Percentiles rank a stretch among this genome's conserved stretches.
Evolutionary conservation across 805 yeast species (phyloP).

Genomic region (Ogataea zsoltii): DNA sequence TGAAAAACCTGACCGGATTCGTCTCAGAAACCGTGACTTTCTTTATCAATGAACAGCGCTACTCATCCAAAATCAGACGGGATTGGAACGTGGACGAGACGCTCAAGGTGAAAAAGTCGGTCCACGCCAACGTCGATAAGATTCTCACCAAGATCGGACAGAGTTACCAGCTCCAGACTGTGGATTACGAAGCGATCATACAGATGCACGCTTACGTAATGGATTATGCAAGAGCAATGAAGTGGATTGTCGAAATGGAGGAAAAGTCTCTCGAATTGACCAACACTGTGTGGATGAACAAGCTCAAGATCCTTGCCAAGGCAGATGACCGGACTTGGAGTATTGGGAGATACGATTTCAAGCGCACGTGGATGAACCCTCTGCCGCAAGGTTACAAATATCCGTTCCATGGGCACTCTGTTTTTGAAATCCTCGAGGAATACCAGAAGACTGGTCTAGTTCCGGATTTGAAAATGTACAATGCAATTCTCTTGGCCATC

Average conservation of each 20-base stretch:
- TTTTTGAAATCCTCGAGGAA: slow-evolving; percentile 19
- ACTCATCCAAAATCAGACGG: slow-evolving; percentile 21
- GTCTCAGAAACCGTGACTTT: slow-evolving; percentile 11
- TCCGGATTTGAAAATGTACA: slow-evolving; percentile 26
- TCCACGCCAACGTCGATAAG: slow-evolving; percentile 8
- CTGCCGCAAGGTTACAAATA: slow-evolving; percentile 14
- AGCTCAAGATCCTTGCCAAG: slow-evolving; percentile 26
- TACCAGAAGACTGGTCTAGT: slow-evolving; percentile 18
- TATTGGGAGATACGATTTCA: slow-evolving; percentile 23
- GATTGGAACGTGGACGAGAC: slow-evolving; percentile 14
- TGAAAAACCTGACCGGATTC: slow-evolving; percentile 16
- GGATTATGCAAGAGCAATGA: slow-evolving; percentile 22
- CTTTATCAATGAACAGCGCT: slow-evolving; percentile 22
- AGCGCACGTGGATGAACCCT: slow-evolving; percentile 13
- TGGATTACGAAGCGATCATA: slow-evolving; percentile 30
- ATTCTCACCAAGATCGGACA: slow-evolving; percentile 8
- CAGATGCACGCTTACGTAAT: slow-evolving; percentile 21
- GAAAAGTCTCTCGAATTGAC: slow-evolving; percentile 16
- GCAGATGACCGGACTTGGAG: slow-evolving; percentile 29
- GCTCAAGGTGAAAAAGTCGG: slow-evolving; percentile 5
- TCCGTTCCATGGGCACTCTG: slow-evolving; percentile 14
- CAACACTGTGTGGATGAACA: slow-evolving; percentile 27
- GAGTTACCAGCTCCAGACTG: slow-evolving; percentile 9
- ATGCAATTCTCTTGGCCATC: slow-evolving; percentile 28
- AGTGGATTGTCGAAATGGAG: slow-evolving; percentile 23